These are phyloP conservation scores for Suillus subluteus DNA, from an alignment of 768 basidiomycete genomes.

Conservation along the genomic window DNA sequence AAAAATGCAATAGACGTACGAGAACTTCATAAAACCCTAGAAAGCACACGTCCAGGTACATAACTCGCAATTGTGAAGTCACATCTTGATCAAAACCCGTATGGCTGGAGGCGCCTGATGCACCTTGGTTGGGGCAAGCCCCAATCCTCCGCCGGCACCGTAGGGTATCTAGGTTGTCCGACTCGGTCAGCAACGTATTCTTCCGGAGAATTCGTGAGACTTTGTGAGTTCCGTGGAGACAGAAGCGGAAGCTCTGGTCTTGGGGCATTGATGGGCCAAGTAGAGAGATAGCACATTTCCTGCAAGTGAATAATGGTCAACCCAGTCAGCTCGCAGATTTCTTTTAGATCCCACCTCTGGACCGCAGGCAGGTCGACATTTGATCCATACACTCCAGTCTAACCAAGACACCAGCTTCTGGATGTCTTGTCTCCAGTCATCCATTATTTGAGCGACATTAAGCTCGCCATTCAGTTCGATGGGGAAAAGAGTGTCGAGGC, in stretches of 20 bases:
- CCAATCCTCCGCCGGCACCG: slow-evolving; percentile 19
- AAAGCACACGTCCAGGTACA: not conserved
- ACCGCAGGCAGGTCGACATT: slow-evolving; percentile 20
- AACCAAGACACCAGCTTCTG: slow-evolving; percentile 23
- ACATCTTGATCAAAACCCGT: not conserved
- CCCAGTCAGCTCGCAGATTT: not conserved
- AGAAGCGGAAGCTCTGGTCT: not conserved
- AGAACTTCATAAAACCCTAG: not conserved
- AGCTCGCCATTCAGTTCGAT: not conserved
- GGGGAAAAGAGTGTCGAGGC: slow-evolving; percentile 6
- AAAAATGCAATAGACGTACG: no score
- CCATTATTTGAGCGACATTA: slow-evolving; percentile 7
- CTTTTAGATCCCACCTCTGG: slow-evolving; percentile 10
- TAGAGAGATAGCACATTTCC: slow-evolving; percentile 33
- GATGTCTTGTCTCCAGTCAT: slow-evolving; percentile 17
- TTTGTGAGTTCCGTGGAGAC: not conserved
- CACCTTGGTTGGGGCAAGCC: slow-evolving; percentile 27
- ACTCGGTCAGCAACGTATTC: not conserved
- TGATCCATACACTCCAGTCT: slow-evolving; percentile 28
- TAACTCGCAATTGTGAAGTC: not conserved
- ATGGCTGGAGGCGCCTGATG: slow-evolving; percentile 18
- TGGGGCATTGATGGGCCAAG: slow-evolving; percentile 21
- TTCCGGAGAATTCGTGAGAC: not conserved
- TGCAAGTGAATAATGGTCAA: slow-evolving; percentile 4
- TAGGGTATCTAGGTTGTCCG: not conserved